Base-by-base conservation (phyloP, 768 basidiomycete species). In the Naganishia onofrii region DNA sequence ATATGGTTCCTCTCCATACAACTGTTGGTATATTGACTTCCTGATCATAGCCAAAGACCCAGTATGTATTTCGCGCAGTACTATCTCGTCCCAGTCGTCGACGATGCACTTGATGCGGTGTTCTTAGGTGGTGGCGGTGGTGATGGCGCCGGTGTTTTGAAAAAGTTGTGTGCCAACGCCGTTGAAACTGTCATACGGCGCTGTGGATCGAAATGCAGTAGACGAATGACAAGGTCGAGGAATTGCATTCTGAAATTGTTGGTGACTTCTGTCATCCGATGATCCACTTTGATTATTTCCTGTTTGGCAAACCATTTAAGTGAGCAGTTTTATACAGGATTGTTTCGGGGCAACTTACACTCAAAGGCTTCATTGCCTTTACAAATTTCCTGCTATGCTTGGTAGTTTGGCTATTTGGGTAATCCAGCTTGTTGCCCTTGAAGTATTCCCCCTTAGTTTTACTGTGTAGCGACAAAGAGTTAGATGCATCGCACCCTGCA, bases 311-410 rank as follows among this genome's bases (percentile, higher is more conserved):
- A 52, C 71, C 73, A n/a, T 66, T 48, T 64, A 68, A 63, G 9
- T 67, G 48, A 13, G 54, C 54, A 21, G 48, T 29, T 29, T 70
- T 66, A 23, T 54, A 66, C 12, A 36, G 2, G 42, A 71, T 56
- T 12, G 31, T 1, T 23, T n/a, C 0, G 2, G 10, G 21, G 5
- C 21, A 28, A 84, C 87, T 66, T 71, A 94, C 93, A 84, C 86
- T 83, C 44, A 96, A 83, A 55, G 87, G 83, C 76, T 89, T 87
- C 75, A 93, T 93, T 29, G 89, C 87, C 67, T 89, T 88, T 51
- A 99, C 93, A 76, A 95, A 96, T 81, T 94, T 95, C 84, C 88
- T 89, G 82, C 91, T 93, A 80, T 94, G 90, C 77, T 90, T 88
- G 3, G 90, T 87, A 32, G 92, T 90, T 80, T 89, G 89, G 12